These are phyloP conservation scores for Fusarium austroafricanum DNA, from an alignment of 2,329 filamentous ascomycete genomes.

Conservation along the genomic window DNA sequence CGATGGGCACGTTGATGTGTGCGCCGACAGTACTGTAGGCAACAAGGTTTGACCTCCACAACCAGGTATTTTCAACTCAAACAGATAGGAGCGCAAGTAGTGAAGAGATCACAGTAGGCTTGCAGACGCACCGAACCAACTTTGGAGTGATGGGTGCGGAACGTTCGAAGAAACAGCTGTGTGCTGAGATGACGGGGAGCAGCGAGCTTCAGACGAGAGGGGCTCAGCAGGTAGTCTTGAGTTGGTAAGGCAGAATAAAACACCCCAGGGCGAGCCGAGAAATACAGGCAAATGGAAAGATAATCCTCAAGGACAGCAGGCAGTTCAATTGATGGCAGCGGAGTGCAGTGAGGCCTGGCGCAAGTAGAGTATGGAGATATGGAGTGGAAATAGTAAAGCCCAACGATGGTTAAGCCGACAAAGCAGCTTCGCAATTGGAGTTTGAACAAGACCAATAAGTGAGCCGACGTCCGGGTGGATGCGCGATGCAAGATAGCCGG, in stretches of 20 bases:
- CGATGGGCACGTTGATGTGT: conserved; percentile 20
- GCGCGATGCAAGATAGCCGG: conserved; percentile 23
- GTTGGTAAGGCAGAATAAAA: conserved; percentile 27
- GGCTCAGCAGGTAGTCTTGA: conserved; percentile 21
- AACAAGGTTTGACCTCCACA: conserved; percentile 22
- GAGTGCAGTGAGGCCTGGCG: conserved; percentile 16
- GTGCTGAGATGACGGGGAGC: conserved; percentile 10
- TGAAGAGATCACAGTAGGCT: conserved; percentile 15
- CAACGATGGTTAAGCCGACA: conserved; percentile 14
- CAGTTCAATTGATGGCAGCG: conserved; percentile 31
- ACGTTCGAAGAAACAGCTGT: conserved; percentile 12
- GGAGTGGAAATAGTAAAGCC: conserved; percentile 19
- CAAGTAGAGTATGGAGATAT: conserved; percentile 17
- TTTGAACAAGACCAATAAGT: conserved; percentile 16
- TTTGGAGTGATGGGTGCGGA: conserved; percentile 6
- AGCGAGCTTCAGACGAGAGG: conserved; percentile 13
- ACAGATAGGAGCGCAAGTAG: conserved; percentile 10
- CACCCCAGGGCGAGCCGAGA: conserved; percentile 26
- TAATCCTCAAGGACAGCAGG: conserved; percentile 3
- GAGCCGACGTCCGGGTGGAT: conserved; percentile 14
- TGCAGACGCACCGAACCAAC: conserved; percentile 22
- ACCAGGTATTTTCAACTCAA: conserved; percentile 16
- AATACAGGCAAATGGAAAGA: conserved; percentile 3
- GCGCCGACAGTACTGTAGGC: conserved; percentile 12
- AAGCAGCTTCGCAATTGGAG: conserved; percentile 19